Conservation (phyloP, 495 filamentous ascomycete genomes). For the Podospora pseudocomata region DNA sequence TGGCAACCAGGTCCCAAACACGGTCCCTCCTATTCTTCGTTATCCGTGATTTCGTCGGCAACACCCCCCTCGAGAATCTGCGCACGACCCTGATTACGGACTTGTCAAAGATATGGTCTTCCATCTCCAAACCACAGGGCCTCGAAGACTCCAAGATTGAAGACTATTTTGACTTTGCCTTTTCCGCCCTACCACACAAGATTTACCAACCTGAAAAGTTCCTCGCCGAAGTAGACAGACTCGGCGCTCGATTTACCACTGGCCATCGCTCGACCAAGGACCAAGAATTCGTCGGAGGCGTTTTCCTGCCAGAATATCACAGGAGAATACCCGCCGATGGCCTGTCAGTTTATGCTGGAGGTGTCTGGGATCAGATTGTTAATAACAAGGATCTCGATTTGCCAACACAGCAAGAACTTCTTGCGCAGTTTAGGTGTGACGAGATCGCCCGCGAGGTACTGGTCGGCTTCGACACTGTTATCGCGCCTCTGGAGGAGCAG, state of each 20-base stretch:
- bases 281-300: slow-evolving; percentile 67
- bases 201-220: slow-evolving; percentile 95
- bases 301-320: slow-evolving; percentile 94
- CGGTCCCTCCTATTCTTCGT: slow-evolving; percentile 96
- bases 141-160: slow-evolving; percentile 85
- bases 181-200: slow-evolving; percentile 93
- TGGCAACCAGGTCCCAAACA: slow-evolving; percentile 65
- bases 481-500: slow-evolving; percentile 80
- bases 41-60: slow-evolving; percentile 92
- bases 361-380: slow-evolving; percentile 97
- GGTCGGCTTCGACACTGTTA: slow-evolving; percentile 74
- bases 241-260: slow-evolving; percentile 76
- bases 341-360: slow-evolving; percentile 85
- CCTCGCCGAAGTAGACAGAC: slow-evolving; percentile 68
- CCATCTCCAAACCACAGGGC: slow-evolving; percentile 83
- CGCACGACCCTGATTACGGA: slow-evolving; percentile 88
- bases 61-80: slow-evolving; percentile 81
- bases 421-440: slow-evolving; percentile 96
- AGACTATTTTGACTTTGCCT: slow-evolving; percentile 98
- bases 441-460: slow-evolving; percentile 88
- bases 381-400: slow-evolving; percentile 97
- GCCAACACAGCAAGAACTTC: slow-evolving; percentile 92
- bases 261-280: slow-evolving; percentile 69
- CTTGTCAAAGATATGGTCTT: slow-evolving; percentile 83
- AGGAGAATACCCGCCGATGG: slow-evolving; percentile 93